phyloP scores from a whole-genome alignment of 2,329 filamentous ascomycete genomes.

The Aspergillus proliferans region DNA sequence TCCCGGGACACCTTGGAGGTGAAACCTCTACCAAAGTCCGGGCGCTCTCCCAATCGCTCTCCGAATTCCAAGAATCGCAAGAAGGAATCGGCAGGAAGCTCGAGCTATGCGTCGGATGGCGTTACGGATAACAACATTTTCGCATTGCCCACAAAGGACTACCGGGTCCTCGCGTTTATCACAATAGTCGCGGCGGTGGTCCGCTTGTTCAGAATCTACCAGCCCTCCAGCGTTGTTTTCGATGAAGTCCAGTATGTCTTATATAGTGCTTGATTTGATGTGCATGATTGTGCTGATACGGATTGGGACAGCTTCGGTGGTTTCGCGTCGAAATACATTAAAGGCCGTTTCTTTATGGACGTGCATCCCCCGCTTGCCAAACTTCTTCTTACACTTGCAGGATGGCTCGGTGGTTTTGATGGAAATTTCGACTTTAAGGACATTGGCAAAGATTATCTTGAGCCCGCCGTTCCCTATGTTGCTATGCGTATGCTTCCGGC shows the following conservation, averaged over 20 bases:
- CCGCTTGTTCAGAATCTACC: conserved; percentile 90
- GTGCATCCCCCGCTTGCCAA: conserved; percentile 98
- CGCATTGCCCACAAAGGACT: conserved; percentile 75
- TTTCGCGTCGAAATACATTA: conserved; percentile 98
- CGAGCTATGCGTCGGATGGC: conserved; percentile 44
- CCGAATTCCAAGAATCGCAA: conserved; percentile 34
- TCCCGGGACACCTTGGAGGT: conserved; percentile 32
- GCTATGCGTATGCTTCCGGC: conserved; percentile 94
- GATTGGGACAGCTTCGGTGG: conserved; percentile 71
- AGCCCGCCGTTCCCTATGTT: conserved; percentile 91
- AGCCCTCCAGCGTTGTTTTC: conserved; percentile 93
- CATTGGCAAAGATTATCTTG: conserved; percentile 96
- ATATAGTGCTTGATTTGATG: neutral
- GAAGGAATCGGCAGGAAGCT: conserved; percentile 21
- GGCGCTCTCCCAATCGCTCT: conserved; percentile 35
- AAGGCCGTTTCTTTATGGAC: conserved; percentile 99
- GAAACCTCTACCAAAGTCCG: conserved; percentile 26
- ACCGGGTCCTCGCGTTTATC: conserved; percentile 65
- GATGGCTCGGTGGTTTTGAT: conserved; percentile 90
- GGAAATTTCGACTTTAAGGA: conserved; percentile 98
- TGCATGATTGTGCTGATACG: conserved; percentile 1
- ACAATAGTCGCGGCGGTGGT: conserved; percentile 72
- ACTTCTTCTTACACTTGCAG: conserved; percentile 89
- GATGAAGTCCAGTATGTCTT: conserved; percentile 92
- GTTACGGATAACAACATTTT: conserved; percentile 88